Evolutionary conservation across 2,329 filamentous ascomycete genomes (phyloP), one percentile per base, ranked within the genome.

Genomic region (Pseudodiploospora longispora): DNA sequence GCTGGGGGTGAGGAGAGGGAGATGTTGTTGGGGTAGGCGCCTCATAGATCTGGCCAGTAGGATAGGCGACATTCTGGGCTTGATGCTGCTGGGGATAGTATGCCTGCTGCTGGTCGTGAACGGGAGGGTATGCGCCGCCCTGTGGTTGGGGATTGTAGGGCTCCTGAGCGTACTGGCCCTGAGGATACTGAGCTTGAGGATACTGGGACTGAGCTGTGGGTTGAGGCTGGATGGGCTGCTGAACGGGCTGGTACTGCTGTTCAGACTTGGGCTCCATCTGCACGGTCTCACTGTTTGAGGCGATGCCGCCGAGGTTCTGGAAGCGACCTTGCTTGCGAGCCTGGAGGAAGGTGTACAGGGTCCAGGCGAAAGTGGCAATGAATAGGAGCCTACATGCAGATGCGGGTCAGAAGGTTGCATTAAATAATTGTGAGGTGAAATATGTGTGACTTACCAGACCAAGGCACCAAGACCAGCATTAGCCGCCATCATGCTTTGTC

Each of bases 391-490:
- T 69, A 32, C n/a, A 6, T 10, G 10, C 6, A 19, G 19, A 19
- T 19, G 19, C 19, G 19, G 19, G 19, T 19, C 19, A 19, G 19
- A 19, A 19, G 19, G 19, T 19, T 19, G 19, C 19, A 19, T 19
- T 19, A 19, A 19, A 19, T 19, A 19, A 19, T 19, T 19, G 19
- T 19, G 19, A 19, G 19, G 19, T 19, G 4, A 8, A 19, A 19
- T 19, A 19, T 19, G 19, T 19, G 10, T 6, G 1, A 56, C 65
- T 54, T 50, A 69, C 66, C 68, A 66, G 43, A 67, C 51, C 4
- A 74, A 45, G 10, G 71, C 71, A 27, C 67, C 68, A 1, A 74
- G 38, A 6, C 67, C 69, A 2, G 71, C 70, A 6, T 68, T 58
- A 6, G 62, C 66, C 10, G 65, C 59, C 41, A 72, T 53, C 44